These are phyloP conservation scores for Gigaspora rosea DNA, from an alignment of 192 early-diverging fungal species.

Conservation along the genomic window DNA sequence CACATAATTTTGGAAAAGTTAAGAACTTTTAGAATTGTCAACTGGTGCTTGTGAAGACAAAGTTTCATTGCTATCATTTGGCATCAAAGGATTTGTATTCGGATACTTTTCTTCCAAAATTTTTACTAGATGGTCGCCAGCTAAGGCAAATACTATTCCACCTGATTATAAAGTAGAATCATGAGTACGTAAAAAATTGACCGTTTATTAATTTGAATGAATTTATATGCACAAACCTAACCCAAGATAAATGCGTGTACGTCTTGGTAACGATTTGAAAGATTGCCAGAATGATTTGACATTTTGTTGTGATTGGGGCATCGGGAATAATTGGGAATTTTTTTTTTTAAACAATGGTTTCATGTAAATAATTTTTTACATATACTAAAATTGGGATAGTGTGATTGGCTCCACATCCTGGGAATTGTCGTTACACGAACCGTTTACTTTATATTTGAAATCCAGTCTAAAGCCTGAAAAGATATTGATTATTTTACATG, in stretches of 20 bases:
- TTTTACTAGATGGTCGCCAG: neutral
- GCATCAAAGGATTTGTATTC: neutral
- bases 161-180: neutral
- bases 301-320: neutral
- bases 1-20: no score
- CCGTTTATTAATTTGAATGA: neutral
- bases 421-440: no score
- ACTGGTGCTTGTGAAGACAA: no score
- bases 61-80: neutral
- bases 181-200: neutral
- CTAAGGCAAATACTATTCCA: conserved; percentile 5
- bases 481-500: no score
- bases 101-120: conserved; percentile 12
- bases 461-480: no score
- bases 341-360: no score
- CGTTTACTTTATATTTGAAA: no score
- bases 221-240: conserved; percentile 17
- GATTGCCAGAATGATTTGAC: conserved; percentile 32
- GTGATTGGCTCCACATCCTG: no score
- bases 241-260: conserved; percentile 22
- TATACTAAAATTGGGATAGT: no score
- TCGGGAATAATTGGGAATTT: no score
- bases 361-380: no score
- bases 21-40: no score
- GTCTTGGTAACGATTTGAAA: conserved; percentile 16